Evolutionary conservation across 2,329 filamentous ascomycete genomes (phyloP), one percentile per base, ranked within the genome.

Genomic region (Hypoxylon sp.): DNA sequence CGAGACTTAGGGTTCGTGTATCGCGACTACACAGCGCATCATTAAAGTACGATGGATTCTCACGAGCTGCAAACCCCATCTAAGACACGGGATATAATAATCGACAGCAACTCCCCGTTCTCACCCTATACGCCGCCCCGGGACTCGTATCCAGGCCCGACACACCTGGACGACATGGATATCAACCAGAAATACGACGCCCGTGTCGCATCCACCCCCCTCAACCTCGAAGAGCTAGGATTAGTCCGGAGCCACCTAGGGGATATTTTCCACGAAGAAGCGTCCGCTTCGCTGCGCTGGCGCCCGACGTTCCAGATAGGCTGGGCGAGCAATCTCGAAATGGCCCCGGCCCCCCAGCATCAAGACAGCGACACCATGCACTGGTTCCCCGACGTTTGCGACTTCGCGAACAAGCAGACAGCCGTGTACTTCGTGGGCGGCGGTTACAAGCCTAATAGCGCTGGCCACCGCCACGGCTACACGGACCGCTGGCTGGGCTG

Each of bases 381-480:
- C 46, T 63, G 46, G 51, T 25, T n/a, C 35, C 59, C 53, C 37
- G 54, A 59, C 46, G 40, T 67, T 55, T 44, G 42, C 59, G 64
- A 67, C 51, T 63, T 53, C 51, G 64, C 64, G 14, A 68, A 68
- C 54, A 68, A 68, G 65, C 54, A 55, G 54, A 68, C 65, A n/a
- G 65, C 65, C 60, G 40, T 68, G 27, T 68, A 68, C 55, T 68
- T 68, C 33, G 60, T 68, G 30, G 54, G 60, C 60, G 30, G 53
- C 42, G 50, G 50, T 61, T 25, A 50, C 42, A 31, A 31, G 22
- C 57, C 56, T 27, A 31, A 61, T 6, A 49, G 8, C 14, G 48
- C 27, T 31, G 64, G 60, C 27, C 54, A 68, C 27, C 48, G 57
- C 49, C 55, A 68, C 35, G 60, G 54, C 48, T 68, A 59, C 55